Conservation (phyloP, 1,284 basidiomycete genomes). For the Porodaedalea pini region DNA sequence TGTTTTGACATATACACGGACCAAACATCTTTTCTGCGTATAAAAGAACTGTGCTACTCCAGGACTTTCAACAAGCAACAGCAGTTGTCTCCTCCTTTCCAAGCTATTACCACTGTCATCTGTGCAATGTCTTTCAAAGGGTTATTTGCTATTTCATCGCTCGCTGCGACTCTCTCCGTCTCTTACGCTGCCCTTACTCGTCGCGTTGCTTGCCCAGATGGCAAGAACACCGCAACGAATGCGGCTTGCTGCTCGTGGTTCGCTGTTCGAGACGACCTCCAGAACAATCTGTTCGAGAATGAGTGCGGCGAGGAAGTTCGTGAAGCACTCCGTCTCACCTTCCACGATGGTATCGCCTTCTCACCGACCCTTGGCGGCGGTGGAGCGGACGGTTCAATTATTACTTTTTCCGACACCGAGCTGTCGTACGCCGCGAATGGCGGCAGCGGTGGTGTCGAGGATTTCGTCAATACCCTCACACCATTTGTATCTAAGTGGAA, state of each 20-base stretch:
- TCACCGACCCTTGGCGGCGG: slow-evolving; percentile 32
- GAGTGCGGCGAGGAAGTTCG: slow-evolving; percentile 42
- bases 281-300: slow-evolving; percentile 39
- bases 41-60: background rate
- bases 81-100: background rate
- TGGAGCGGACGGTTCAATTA: slow-evolving; percentile 41
- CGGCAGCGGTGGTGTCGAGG: slow-evolving; percentile 32
- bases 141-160: slow-evolving; percentile 26
- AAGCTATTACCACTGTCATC: background rate
- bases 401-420: slow-evolving; percentile 35
- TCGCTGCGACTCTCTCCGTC: slow-evolving; percentile 20
- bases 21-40: background rate
- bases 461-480: slow-evolving; percentile 33
- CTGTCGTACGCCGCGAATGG: slow-evolving; percentile 17
- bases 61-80: background rate
- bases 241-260: slow-evolving; percentile 40
- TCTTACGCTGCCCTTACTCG: slow-evolving; percentile 29
- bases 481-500: slow-evolving; percentile 29
- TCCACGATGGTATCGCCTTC: slow-evolving; percentile 44
- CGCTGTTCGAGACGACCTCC: slow-evolving; percentile 37
- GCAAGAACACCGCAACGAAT: slow-evolving; percentile 33
- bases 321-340: slow-evolving; percentile 41
- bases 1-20: background rate
- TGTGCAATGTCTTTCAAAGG: slow-evolving; percentile 29
- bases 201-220: slow-evolving; percentile 36